phyloP scores from a whole-genome alignment of 2,329 filamentous ascomycete species.

The Metarhizium robertsii region DNA sequence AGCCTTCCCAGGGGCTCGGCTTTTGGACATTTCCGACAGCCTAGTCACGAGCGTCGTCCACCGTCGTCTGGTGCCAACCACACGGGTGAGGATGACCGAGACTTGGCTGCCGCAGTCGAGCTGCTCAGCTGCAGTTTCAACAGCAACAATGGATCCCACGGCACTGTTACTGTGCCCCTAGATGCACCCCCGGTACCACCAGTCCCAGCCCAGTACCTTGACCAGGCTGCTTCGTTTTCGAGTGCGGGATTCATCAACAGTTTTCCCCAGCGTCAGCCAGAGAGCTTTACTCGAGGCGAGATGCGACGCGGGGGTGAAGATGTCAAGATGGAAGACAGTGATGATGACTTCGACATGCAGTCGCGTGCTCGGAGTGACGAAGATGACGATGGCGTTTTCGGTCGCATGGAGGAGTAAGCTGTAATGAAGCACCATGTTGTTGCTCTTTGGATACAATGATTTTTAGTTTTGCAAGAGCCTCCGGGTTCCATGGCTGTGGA shows the following conservation, averaged over 20 bases:
- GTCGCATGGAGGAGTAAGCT: slow-evolving; percentile 80
- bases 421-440: slow-evolving; percentile 6
- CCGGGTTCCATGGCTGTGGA: slow-evolving; percentile 16
- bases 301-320: slow-evolving; percentile 42
- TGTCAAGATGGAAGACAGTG: slow-evolving; percentile 60
- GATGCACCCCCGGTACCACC: slow-evolving; percentile 84
- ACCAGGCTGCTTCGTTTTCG: slow-evolving; percentile 46
- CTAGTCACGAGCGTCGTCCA: slow-evolving; percentile 67
- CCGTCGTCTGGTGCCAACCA: slow-evolving; percentile 68
- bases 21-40: slow-evolving; percentile 56
- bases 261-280: slow-evolving; percentile 50
- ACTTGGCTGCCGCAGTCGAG: slow-evolving; percentile 83
- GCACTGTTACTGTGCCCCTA: slow-evolving; percentile 51
- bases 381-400: slow-evolving; percentile 93
- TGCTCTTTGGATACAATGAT: not conserved
- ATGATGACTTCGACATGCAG: slow-evolving; percentile 55
- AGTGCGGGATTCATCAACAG: slow-evolving; percentile 54
- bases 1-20: slow-evolving; percentile 38
- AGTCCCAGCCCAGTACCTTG: slow-evolving; percentile 71
- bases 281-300: slow-evolving; percentile 56
- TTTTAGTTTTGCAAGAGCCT: slow-evolving; percentile 3
- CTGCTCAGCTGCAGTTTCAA: slow-evolving; percentile 86
- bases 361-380: slow-evolving; percentile 66
- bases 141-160: slow-evolving; percentile 59
- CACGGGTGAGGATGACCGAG: slow-evolving; percentile 73